A percentile compares a stretch with the other conserved stretches of the same genome.
phyloP scores from a whole-genome alignment of 257 asterid species.

The Solanum pennellii region DNA sequence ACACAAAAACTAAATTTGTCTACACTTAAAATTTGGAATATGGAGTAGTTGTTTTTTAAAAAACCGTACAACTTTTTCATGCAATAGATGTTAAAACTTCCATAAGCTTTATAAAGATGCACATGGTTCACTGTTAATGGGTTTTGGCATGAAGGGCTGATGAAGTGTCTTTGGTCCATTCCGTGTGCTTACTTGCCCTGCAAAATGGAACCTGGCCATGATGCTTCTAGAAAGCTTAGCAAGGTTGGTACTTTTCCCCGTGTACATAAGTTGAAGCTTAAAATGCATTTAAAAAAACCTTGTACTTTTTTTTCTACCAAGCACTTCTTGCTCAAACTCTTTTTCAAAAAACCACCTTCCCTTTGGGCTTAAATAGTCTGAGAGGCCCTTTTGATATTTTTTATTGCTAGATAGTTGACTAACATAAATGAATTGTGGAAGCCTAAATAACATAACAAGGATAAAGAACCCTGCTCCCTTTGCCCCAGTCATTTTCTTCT shows the following conservation, averaged over 20 bases:
- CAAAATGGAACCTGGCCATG: not conserved
- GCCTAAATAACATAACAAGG: not conserved
- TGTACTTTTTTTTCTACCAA: not conserved
- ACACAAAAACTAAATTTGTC: not conserved
- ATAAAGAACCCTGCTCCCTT: not conserved
- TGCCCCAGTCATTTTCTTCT: not conserved
- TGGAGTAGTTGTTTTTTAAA: not conserved
- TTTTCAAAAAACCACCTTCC: not conserved
- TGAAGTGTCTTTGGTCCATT: slow-evolving; percentile 3
- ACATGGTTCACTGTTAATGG: not conserved
- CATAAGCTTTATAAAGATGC: not conserved
- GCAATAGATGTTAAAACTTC: not conserved
- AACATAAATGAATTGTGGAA: not conserved
- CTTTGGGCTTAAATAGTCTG: not conserved
- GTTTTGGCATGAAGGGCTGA: not conserved
- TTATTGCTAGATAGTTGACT: not conserved
- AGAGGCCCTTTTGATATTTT: not conserved
- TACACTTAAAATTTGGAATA: not conserved
- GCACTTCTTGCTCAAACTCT: not conserved
- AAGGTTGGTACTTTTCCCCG: not conserved
- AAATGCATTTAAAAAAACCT: not conserved
- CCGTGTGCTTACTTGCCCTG: not conserved
- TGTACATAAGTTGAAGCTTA: not conserved
- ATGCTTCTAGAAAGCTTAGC: not conserved
- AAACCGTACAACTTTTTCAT: not conserved